Percentiles rank a stretch among this genome's conserved stretches.
phyloP scores from a whole-genome alignment of 169 alveolate species.

The Hepatocystis sp. region DNA sequence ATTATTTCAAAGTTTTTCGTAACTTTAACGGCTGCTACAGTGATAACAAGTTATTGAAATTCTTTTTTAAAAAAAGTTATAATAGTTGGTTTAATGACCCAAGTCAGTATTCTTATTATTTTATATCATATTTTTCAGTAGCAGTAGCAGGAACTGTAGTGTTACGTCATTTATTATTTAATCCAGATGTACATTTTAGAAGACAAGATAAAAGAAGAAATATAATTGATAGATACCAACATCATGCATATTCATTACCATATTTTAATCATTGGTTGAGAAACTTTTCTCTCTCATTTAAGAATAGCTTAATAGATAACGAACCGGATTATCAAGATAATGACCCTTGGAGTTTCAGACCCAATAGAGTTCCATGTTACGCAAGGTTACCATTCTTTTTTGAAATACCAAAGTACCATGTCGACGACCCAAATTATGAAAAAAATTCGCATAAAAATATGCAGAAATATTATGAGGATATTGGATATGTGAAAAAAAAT shows the following conservation, averaged over 20 bases:
- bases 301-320: slow-evolving; percentile 82
- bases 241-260: slow-evolving; percentile 85
- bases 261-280: slow-evolving; percentile 81
- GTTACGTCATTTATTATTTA: slow-evolving; percentile 52
- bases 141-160: slow-evolving; percentile 39
- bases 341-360: slow-evolving; percentile 81
- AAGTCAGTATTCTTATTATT: slow-evolving; percentile 84
- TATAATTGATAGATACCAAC: slow-evolving; percentile 80
- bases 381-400: slow-evolving; percentile 85
- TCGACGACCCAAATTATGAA: slow-evolving; percentile 81
- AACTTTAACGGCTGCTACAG: slow-evolving; percentile 77
- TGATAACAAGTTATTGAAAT: slow-evolving; percentile 85
- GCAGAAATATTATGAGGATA: slow-evolving; percentile 79
- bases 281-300: slow-evolving; percentile 81
- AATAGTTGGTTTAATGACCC: slow-evolving; percentile 86
- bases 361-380: slow-evolving; percentile 79
- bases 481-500: slow-evolving; percentile 39
- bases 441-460: slow-evolving; percentile 81
- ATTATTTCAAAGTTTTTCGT: slow-evolving; percentile 68
- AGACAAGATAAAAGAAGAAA: slow-evolving; percentile 77
- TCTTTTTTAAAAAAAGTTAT: slow-evolving; percentile 83
- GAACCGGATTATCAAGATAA: slow-evolving; percentile 84
- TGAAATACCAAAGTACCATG: slow-evolving; percentile 83
- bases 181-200: slow-evolving; percentile 77
- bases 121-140: slow-evolving; percentile 77